Percentiles rank a stretch among this genome's conserved stretches.
These are phyloP conservation scores for Misopates orontium DNA, from an alignment of 257 asterid species.

Conservation along the genomic window DNA sequence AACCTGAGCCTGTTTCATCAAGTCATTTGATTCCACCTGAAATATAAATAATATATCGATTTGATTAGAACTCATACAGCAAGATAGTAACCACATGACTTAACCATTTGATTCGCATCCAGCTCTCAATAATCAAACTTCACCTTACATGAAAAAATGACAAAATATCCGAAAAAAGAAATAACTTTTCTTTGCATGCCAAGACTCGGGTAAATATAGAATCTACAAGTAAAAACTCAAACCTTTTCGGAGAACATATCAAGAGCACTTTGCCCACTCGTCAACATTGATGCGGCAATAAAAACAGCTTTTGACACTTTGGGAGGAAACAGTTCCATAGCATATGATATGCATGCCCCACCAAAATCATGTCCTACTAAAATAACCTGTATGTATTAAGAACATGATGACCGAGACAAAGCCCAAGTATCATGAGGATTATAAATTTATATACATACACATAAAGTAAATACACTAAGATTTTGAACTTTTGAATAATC, in stretches of 20 bases:
- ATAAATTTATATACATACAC: not conserved
- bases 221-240: slow-evolving; percentile 19
- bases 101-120: not conserved
- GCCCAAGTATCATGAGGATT: not conserved
- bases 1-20: slow-evolving; percentile 81
- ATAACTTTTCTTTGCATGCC: slow-evolving; percentile 11
- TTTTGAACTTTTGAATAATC: not conserved
- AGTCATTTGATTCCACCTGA: slow-evolving; percentile 80
- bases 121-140: slow-evolving; percentile 6
- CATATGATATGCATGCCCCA: slow-evolving; percentile 88
- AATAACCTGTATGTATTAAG: slow-evolving; percentile 65
- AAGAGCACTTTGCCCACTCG: slow-evolving; percentile 81
- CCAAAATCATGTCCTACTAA: slow-evolving; percentile 98
- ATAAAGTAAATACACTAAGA: not conserved
- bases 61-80: slow-evolving; percentile 2
- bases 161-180: not conserved
- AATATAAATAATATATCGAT: slow-evolving; percentile 28
- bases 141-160: not conserved
- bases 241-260: slow-evolving; percentile 94
- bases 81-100: not conserved
- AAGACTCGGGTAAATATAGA: slow-evolving; percentile 10
- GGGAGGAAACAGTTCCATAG: slow-evolving; percentile 74
- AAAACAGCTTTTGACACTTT: slow-evolving; percentile 87
- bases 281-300: slow-evolving; percentile 89
- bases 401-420: slow-evolving; percentile 7